These are phyloP conservation scores for Tylopilus orsonianus DNA, from an alignment of 1,284 basidiomycete genomes.

Conservation along the genomic window DNA sequence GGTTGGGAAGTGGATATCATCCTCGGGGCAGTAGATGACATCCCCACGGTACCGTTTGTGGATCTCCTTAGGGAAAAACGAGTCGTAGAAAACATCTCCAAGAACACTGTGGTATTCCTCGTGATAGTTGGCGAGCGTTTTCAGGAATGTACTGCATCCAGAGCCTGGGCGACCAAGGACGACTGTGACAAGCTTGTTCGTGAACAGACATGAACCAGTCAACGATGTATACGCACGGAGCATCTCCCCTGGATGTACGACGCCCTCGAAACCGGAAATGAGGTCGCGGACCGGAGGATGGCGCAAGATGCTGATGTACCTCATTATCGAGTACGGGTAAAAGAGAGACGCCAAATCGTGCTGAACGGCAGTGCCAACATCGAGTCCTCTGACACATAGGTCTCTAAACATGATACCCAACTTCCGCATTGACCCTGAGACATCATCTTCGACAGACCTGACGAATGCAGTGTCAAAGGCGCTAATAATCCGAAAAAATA, in stretches of 20 bases:
- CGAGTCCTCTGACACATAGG: slow-evolving; percentile 36
- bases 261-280: slow-evolving; percentile 48
- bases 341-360: slow-evolving; percentile 43
- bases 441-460: slow-evolving; percentile 17
- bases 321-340: slow-evolving; percentile 36
- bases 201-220: slow-evolving; percentile 22
- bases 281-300: slow-evolving; percentile 50
- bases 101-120: slow-evolving; percentile 57
- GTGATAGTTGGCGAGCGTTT: slow-evolving; percentile 67
- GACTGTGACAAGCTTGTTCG: slow-evolving; percentile 32
- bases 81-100: slow-evolving; percentile 67
- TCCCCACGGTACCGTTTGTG: slow-evolving; percentile 60
- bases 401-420: slow-evolving; percentile 37
- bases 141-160: slow-evolving; percentile 74
- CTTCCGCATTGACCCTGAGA: slow-evolving; percentile 24
- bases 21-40: slow-evolving; percentile 64
- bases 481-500: neutral
- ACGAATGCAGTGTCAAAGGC: slow-evolving; percentile 32
- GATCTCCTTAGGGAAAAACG: slow-evolving; percentile 52
- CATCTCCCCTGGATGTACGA: slow-evolving; percentile 59
- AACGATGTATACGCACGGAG: slow-evolving; percentile 49
- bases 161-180: slow-evolving; percentile 64
- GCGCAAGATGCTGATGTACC: slow-evolving; percentile 29
- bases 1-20: slow-evolving; percentile 74
- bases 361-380: slow-evolving; percentile 38